Evolutionary conservation across 495 filamentous ascomycete species (phyloP).

Genomic region (Hyaloscypha variabilis): DNA sequence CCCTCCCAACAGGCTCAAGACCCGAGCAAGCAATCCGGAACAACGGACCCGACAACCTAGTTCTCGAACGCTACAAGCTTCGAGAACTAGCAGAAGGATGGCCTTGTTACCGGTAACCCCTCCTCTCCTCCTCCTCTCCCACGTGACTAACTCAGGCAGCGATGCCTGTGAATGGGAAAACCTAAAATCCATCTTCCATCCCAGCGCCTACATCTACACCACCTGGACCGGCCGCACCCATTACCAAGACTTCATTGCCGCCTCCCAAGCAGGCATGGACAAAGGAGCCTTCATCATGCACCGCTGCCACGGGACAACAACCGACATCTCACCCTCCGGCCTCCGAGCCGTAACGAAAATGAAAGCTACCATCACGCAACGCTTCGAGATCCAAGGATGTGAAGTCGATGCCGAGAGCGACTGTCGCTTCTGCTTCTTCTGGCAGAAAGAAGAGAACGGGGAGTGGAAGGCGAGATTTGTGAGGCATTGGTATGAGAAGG

Average conservation of each 20-base stretch:
- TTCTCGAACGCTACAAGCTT: conserved; percentile 56
- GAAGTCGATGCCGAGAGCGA: conserved; percentile 64
- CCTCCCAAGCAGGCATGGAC: conserved; percentile 61
- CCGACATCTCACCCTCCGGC: conserved; percentile 49
- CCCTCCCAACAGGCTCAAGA: conserved; percentile 12
- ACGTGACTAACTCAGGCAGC: background rate
- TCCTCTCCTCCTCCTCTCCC: background rate
- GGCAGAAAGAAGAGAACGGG: conserved; percentile 43
- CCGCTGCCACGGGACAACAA: conserved; percentile 60
- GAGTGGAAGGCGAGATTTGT: conserved; percentile 63
- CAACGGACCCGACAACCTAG: conserved; percentile 52
- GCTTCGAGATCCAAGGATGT: conserved; percentile 49
- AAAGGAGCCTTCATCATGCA: conserved; percentile 70
- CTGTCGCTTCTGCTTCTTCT: conserved; percentile 67
- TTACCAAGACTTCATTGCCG: conserved; percentile 59
- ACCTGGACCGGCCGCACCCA: conserved; percentile 60
- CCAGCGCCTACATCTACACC: conserved; percentile 62
- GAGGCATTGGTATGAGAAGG: conserved; percentile 70
- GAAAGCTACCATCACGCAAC: conserved; percentile 72
- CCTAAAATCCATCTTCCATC: conserved; percentile 61
- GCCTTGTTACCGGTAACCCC: conserved; percentile 57
- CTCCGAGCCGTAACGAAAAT: conserved; percentile 68
- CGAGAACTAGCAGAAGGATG: conserved; percentile 68
- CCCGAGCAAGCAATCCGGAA: conserved; percentile 41
- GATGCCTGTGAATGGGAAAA: conserved; percentile 70